Base-by-base conservation (phyloP, 495 filamentous ascomycete species). In the Daldinia loculata region DNA sequence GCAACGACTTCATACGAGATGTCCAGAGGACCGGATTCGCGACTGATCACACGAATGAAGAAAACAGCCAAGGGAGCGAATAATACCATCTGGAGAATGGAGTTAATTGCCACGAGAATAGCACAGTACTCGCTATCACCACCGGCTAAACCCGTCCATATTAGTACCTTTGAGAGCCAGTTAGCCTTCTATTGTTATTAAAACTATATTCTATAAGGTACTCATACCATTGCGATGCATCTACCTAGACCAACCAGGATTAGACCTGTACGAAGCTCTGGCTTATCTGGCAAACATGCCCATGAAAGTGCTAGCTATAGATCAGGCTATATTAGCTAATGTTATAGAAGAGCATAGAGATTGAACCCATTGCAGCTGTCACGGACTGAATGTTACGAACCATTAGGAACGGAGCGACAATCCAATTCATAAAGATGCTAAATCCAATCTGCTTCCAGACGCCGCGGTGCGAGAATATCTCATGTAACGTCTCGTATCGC, bases 351-450 rank as follows among this genome's bases (percentile, higher is more conserved):
- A 39, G 24, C 6, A 69, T 32, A 48, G n/a, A 27, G 24, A 4
- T 17, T 34, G 55, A 4, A 9, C 11, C 6, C 34, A 36, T 36
- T 14, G 34, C 3, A 36, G 12, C 1, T 14, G 34, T 14, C 34
- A 36, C 1, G 14, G 12, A 14, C 12, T 5, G 12, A 14, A 36
- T 38, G 19, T 38, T 63, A 74, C 82, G 74, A 75, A 93, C 92
- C 95, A 97, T 97, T 30, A 97, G 79, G 11, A 97, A 85, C 0
- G 94, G 95, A 0, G 93, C 93, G n/a, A 97, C 76, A 58, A 97
- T 85, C 94, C 94, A 97, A 71, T 98, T 97, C 39, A 94, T 76
- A 22, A 95, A 59, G 24, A 98, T 76, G 69, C 91, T 93, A 74
- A 98, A 92, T 0, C 70, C 82, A 59, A 97, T 85, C 74, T 97